Conservation (phyloP, 495 filamentous ascomycete genomes). For the Hypoxylon subgilvum region DNA sequence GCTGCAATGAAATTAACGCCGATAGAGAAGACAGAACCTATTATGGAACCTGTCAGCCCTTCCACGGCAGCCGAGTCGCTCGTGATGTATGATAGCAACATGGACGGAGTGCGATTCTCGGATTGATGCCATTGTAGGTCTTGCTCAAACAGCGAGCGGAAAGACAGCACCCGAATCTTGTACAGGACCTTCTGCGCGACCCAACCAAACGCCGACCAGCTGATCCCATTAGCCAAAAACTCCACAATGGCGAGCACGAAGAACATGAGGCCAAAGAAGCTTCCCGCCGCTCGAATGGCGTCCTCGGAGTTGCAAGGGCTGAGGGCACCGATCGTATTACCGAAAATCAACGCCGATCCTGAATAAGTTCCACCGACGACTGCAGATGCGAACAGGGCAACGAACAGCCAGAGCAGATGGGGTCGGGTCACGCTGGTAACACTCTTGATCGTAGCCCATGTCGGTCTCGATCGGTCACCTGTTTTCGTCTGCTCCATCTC, state of each 20-base stretch:
- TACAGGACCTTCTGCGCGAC: slow-evolving; percentile 55
- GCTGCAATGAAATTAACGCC: slow-evolving; percentile 51
- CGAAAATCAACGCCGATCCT: slow-evolving; percentile 59
- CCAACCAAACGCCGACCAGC: slow-evolving; percentile 55
- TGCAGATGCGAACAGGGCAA: slow-evolving; percentile 44
- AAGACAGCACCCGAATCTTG: slow-evolving; percentile 51
- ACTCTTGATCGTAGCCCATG: slow-evolving; percentile 38
- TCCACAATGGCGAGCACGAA: slow-evolving; percentile 58
- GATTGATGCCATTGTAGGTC: slow-evolving; percentile 58
- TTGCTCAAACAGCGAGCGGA: slow-evolving; percentile 54
- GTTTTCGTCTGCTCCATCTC: slow-evolving; percentile 9
- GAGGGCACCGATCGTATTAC: slow-evolving; percentile 50
- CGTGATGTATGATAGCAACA: slow-evolving; percentile 58
- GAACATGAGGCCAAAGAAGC: slow-evolving; percentile 61
- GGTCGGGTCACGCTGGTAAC: slow-evolving; percentile 33
- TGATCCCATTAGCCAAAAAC: slow-evolving; percentile 52
- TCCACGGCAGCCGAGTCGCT: slow-evolving; percentile 57
- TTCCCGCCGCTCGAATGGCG: slow-evolving; percentile 45
- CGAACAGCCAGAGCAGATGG: slow-evolving; percentile 35
- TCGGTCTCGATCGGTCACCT: slow-evolving; percentile 15
- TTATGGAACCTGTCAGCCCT: slow-evolving; percentile 51
- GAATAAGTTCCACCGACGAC: slow-evolving; percentile 53
- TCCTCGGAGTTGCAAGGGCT: slow-evolving; percentile 44
- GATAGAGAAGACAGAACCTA: slow-evolving; percentile 57
- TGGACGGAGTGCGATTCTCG: slow-evolving; percentile 55